Conservation (phyloP, 129 eudicot genomes). For the Lactuca saligna region DNA sequence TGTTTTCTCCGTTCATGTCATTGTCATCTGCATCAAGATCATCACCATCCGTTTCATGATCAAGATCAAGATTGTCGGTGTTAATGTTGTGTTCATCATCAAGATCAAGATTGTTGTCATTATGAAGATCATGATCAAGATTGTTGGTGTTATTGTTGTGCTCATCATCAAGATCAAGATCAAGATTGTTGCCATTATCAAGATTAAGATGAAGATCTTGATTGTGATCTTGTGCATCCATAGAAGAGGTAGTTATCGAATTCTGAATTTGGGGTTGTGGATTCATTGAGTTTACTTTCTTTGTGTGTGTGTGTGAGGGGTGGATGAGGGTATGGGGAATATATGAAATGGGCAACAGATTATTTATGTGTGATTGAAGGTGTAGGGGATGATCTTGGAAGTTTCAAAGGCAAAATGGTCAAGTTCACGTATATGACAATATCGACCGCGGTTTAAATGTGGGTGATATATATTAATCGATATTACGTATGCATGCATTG, state of each 20-base stretch:
- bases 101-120: not conserved
- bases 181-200: no score
- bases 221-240: constrained; percentile 4
- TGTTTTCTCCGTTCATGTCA: not conserved
- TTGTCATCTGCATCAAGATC: constrained; percentile 14
- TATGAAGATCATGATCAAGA: not conserved
- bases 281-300: constrained; percentile 9
- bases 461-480: constrained; percentile 10
- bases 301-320: not conserved
- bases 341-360: not conserved
- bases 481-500: constrained; percentile 22
- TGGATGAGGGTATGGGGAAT: not conserved
- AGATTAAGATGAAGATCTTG: constrained; percentile 2
- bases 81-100: not conserved
- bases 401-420: constrained; percentile 35
- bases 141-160: not conserved
- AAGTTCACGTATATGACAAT: constrained; percentile 17
- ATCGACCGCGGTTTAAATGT: constrained; percentile 30
- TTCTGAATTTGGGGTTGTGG: constrained; percentile 3
- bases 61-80: constrained; percentile 2
- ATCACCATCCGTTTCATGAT: not conserved
- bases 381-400: constrained; percentile 6
- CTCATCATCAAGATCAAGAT: not conserved
- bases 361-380: constrained; percentile 7
- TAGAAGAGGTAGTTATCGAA: not conserved